Evolutionary conservation across 2,329 filamentous ascomycete species (phyloP).

Genomic region (Fusarium subglutinans): DNA sequence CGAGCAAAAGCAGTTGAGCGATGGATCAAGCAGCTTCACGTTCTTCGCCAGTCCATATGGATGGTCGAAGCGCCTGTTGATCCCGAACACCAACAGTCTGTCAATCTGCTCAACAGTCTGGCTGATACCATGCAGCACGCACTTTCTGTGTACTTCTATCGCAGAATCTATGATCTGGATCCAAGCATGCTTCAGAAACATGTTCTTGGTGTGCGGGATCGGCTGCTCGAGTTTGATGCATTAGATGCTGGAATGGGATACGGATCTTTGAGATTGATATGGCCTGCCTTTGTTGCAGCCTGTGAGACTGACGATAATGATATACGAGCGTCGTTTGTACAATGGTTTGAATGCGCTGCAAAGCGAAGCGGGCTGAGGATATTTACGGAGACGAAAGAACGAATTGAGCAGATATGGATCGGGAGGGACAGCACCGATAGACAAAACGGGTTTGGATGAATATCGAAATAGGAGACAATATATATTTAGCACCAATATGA

Average conservation of each 20-base stretch:
- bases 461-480: neutral
- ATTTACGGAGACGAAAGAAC: slow-evolving; percentile 18
- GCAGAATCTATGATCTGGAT: slow-evolving; percentile 22
- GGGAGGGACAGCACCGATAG: neutral
- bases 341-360: slow-evolving; percentile 19
- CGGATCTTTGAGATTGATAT: slow-evolving; percentile 23
- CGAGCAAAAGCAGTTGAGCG: slow-evolving; percentile 22
- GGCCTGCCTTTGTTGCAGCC: slow-evolving; percentile 29
- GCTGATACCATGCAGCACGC: slow-evolving; percentile 29
- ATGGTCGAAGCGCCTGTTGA: neutral
- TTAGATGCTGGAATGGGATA: slow-evolving; percentile 20
- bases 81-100: slow-evolving; percentile 13
- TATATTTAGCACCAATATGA: neutral
- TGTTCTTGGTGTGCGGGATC: slow-evolving; percentile 19
- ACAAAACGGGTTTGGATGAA: neutral
- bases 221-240: slow-evolving; percentile 22
- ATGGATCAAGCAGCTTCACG: slow-evolving; percentile 21
- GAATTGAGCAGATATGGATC: slow-evolving; percentile 13
- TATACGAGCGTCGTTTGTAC: neutral
- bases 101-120: slow-evolving; percentile 8
- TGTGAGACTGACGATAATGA: slow-evolving; percentile 9
- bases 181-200: slow-evolving; percentile 15
- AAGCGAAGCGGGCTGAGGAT: slow-evolving; percentile 17
- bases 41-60: slow-evolving; percentile 8
- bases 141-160: slow-evolving; percentile 26